Evolutionary conservation across 2,329 filamentous ascomycete genomes (phyloP).

Genomic region (Epichloe brachyelytri): DNA sequence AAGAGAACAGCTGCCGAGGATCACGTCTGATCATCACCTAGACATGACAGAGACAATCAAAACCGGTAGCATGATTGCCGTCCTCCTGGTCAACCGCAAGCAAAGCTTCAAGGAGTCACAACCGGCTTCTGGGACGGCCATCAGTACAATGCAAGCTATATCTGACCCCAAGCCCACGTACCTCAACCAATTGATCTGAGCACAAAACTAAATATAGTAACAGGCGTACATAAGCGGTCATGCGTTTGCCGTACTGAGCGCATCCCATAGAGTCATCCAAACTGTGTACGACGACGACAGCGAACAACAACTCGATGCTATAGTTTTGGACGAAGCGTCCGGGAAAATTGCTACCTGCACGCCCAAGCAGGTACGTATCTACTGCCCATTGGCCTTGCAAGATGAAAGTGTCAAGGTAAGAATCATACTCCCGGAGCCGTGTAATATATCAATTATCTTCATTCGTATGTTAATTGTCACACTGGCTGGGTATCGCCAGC

Average conservation of each 20-base stretch:
- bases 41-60: slow-evolving; percentile 3
- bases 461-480: no score
- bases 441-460: not conserved
- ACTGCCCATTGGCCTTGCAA: slow-evolving; percentile 58
- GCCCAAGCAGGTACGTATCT: slow-evolving; percentile 55
- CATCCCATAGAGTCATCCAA: slow-evolving; percentile 64
- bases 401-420: slow-evolving; percentile 62
- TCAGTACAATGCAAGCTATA: slow-evolving; percentile 53
- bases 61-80: slow-evolving; percentile 51
- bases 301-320: slow-evolving; percentile 52
- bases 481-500: no score
- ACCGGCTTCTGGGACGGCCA: slow-evolving; percentile 60
- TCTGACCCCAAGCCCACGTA: not conserved
- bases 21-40: not conserved
- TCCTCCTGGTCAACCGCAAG: slow-evolving; percentile 66
- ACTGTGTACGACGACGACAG: slow-evolving; percentile 77
- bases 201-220: slow-evolving; percentile 2
- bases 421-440: not conserved
- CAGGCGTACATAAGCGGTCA: slow-evolving; percentile 84
- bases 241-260: slow-evolving; percentile 71
- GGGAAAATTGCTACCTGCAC: slow-evolving; percentile 78
- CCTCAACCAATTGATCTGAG: not conserved
- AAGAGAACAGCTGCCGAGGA: not conserved
- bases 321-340: slow-evolving; percentile 67
- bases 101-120: slow-evolving; percentile 64